These are phyloP conservation scores for Colletotrichum noveboracense DNA, from an alignment of 2,329 filamentous ascomycete genomes.

Conservation along the genomic window DNA sequence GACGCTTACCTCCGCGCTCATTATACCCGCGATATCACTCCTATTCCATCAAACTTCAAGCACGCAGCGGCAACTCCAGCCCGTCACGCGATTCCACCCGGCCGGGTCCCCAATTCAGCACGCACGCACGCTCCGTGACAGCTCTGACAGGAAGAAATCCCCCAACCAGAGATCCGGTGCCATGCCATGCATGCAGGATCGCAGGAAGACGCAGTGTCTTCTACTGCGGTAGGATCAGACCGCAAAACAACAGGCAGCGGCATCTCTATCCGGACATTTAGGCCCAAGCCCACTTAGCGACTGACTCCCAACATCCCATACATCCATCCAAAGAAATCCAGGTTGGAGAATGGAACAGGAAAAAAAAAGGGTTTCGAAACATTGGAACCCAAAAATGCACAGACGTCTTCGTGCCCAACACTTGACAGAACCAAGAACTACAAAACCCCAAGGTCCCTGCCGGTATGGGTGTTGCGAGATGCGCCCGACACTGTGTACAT, in stretches of 20 bases:
- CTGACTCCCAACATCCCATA: background rate
- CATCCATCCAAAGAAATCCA: background rate
- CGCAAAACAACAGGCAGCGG: background rate
- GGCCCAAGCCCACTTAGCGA: background rate
- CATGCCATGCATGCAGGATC: background rate
- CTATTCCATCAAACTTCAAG: background rate
- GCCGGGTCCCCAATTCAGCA: background rate
- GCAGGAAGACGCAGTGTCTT: background rate
- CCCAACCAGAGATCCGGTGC: background rate
- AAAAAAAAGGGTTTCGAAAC: background rate
- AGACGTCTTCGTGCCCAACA: background rate
- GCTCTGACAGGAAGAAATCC: background rate
- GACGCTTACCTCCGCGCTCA: background rate
- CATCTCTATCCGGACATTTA: background rate
- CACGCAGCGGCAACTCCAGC: background rate
- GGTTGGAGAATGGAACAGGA: background rate
- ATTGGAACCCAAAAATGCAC: background rate
- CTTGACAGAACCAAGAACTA: background rate
- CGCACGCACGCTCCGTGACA: background rate
- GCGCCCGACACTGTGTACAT: slow-evolving; percentile 1
- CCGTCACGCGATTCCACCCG: background rate
- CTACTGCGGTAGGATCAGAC: background rate
- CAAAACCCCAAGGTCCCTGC: background rate
- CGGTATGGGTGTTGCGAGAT: background rate
- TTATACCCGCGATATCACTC: background rate